These are phyloP conservation scores for Dictyostelium capitatum DNA, from an alignment of 78 protist genomes.

Conservation along the genomic window DNA sequence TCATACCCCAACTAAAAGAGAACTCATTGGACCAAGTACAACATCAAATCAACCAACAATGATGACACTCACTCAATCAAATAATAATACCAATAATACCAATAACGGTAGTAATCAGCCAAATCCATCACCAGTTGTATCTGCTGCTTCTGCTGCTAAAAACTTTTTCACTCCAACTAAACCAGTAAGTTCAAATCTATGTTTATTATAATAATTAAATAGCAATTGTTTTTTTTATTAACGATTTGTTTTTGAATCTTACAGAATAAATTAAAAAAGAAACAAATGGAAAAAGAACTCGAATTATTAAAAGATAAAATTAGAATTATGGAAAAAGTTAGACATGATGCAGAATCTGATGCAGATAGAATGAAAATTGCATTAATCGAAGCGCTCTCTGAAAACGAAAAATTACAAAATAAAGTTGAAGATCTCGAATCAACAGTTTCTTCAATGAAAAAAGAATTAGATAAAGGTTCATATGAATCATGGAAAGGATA, in stretches of 20 bases:
- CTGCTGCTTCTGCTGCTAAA: constrained; percentile 28
- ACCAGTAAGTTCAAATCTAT: constrained; percentile 20
- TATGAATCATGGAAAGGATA: constrained; percentile 72
- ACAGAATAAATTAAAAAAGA: constrained; percentile 66
- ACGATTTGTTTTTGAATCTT: background rate
- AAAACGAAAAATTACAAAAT: constrained; percentile 42
- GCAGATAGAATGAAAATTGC: constrained; percentile 30
- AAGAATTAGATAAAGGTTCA: constrained; percentile 52
- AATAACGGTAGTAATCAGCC: background rate
- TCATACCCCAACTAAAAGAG: constrained; percentile 57
- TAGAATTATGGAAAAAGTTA: constrained; percentile 57
- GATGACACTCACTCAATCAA: constrained; percentile 40
- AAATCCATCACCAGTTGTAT: constrained; percentile 31
- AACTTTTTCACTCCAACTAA: constrained; percentile 54
- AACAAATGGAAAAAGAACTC: constrained; percentile 58
- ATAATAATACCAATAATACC: too few species aligned
- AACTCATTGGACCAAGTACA: background rate
- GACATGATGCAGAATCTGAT: constrained; percentile 43
- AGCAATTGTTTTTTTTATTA: too few species aligned
- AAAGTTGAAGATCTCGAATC: constrained; percentile 40
- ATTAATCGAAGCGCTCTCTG: constrained; percentile 45
- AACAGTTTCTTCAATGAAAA: constrained; percentile 4
- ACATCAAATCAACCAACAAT: constrained; percentile 3
- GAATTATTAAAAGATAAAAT: constrained; percentile 57
- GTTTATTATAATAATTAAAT: too few species aligned